These are phyloP conservation scores for Schwanniomyces etchellsii DNA, from an alignment of 1,139 yeast genomes.

Conservation along the genomic window DNA sequence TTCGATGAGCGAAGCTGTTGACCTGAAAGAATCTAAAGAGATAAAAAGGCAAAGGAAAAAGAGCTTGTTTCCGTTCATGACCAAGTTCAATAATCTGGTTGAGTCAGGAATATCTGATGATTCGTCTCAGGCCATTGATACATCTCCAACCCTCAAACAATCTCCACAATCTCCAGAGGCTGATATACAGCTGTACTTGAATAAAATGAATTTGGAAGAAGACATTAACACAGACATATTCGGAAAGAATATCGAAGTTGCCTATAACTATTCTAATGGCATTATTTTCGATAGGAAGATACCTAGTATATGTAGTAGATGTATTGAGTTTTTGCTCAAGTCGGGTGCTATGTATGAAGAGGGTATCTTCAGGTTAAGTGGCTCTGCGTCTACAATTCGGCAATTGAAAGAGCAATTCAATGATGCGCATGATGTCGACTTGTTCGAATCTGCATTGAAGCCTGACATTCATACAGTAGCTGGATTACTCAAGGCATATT, in stretches of 20 bases:
- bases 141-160: conserved; percentile 2
- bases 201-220: conserved; percentile 34
- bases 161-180: conserved; percentile 9
- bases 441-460: conserved; percentile 33
- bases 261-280: conserved; percentile 46
- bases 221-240: conserved; percentile 43
- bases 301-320: conserved; percentile 76
- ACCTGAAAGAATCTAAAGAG: conserved; percentile 19
- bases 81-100: conserved; percentile 12
- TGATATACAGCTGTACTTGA: conserved; percentile 32
- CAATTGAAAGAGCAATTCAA: conserved; percentile 68
- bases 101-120: conserved; percentile 3
- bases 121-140: conserved; percentile 1
- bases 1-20: conserved; percentile 1
- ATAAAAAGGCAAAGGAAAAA: conserved; percentile 46
- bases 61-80: conserved; percentile 56
- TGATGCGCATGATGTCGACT: conserved; percentile 60
- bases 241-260: conserved; percentile 58
- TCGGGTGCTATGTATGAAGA: conserved; percentile 79
- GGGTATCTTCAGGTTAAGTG: conserved; percentile 88
- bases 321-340: conserved; percentile 62
- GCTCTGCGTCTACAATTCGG: conserved; percentile 76
- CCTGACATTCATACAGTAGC: conserved; percentile 75
- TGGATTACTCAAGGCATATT: conserved; percentile 67
- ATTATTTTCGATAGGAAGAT: conserved; percentile 41